phyloP scores from a whole-genome alignment of 164 flowering plant genomes.

The Vitis riparia region DNA sequence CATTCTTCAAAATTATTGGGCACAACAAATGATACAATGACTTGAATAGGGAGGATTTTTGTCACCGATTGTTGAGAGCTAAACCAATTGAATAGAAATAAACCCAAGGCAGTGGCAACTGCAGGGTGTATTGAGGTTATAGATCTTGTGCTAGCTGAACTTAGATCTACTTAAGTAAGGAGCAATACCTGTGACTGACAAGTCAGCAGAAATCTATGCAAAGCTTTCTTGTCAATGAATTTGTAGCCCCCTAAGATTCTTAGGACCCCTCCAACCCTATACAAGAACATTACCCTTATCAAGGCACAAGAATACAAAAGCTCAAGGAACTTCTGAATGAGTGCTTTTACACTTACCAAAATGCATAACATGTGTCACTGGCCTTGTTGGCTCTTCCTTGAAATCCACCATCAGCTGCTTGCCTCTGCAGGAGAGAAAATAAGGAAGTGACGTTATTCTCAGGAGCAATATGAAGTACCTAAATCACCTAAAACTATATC shows the following conservation, averaged over 20 bases:
- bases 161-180: conserved; percentile 3
- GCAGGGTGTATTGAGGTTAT: not conserved
- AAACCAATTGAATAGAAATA: no score
- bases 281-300: conserved; percentile 13
- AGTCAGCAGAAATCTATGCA: conserved; percentile 60
- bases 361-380: conserved; percentile 93
- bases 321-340: not conserved
- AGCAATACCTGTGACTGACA: conserved; percentile 72
- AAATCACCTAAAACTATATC: not conserved
- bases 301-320: not conserved
- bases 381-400: conserved; percentile 91
- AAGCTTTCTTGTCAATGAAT: conserved; percentile 55
- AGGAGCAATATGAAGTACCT: not conserved
- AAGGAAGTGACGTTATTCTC: not conserved
- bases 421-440: conserved; percentile 54
- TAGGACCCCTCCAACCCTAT: conserved; percentile 80
- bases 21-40: no score
- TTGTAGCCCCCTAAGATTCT: conserved; percentile 64
- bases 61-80: no score
- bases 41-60: no score
- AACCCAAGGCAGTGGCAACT: not conserved
- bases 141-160: not conserved
- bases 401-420: conserved; percentile 86
- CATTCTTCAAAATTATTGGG: no score
- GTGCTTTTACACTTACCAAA: conserved; percentile 59